A percentile compares a stretch with the other conserved stretches of the same genome.
These are phyloP conservation scores for Tritrichomonas musculus DNA, from an alignment of 208 protist species.

Conservation along the genomic window DNA sequence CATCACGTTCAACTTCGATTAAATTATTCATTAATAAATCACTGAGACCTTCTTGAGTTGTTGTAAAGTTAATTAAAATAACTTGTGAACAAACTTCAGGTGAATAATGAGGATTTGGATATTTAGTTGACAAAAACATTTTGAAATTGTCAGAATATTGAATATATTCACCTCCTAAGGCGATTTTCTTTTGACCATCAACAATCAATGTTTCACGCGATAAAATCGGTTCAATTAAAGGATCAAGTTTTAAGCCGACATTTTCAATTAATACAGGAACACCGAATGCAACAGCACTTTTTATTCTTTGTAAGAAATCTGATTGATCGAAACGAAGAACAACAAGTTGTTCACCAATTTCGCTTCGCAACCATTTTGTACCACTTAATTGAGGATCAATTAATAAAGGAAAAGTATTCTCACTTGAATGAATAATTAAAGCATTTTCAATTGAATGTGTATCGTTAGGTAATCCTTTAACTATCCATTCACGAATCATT, in stretches of 20 bases:
- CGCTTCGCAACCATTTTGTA: constrained; percentile 85
- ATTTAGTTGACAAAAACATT: constrained; percentile 91
- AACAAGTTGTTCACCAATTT: constrained; percentile 75
- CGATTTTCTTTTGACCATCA: constrained; percentile 53
- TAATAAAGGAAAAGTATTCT: constrained; percentile 89
- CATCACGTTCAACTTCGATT: constrained; percentile 87
- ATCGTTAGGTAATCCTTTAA: constrained; percentile 89
- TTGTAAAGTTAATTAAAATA: constrained; percentile 97
- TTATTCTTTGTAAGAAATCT: constrained; percentile 65
- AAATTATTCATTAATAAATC: constrained; percentile 95
- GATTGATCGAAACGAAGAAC: constrained; percentile 71
- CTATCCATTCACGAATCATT: constrained; percentile 83
- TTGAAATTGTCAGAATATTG: constrained; percentile 77
- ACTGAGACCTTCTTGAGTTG: constrained; percentile 88
- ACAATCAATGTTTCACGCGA: constrained; percentile 77
- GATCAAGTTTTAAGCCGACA: constrained; percentile 85
- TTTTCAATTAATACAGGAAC: constrained; percentile 77
- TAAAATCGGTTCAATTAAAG: constrained; percentile 89
- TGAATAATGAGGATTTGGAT: constrained; percentile 92
- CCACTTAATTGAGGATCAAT: constrained; percentile 96
- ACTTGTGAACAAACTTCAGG: constrained; percentile 93
- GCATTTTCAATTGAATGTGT: constrained; percentile 92
- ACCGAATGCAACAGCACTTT: constrained; percentile 56
- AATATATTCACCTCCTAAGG: neutral
- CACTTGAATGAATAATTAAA: constrained; percentile 67